Percentiles rank a stretch among this genome's conserved stretches.
Conservation (phyloP, 2,329 filamentous ascomycete species). For the Neonectria coccinea region DNA sequence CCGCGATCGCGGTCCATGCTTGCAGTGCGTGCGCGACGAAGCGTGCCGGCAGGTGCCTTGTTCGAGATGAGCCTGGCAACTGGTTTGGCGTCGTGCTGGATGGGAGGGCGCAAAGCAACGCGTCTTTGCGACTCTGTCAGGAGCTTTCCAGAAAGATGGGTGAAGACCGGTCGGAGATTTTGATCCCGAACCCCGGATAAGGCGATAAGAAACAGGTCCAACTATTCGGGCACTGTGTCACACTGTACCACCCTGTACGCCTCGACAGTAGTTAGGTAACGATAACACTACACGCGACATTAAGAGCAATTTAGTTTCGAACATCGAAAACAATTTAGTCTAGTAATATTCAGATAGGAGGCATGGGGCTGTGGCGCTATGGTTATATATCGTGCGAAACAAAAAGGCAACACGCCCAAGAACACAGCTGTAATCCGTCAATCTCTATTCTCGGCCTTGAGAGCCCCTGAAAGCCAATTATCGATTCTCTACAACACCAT, state of each 20-base stretch:
- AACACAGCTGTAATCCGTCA: not conserved
- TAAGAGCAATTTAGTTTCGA: conserved; percentile 4
- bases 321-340: not conserved
- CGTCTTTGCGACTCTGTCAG: conserved; percentile 35
- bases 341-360: not conserved
- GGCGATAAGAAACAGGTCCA: conserved; percentile 37
- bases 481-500: conserved; percentile 12
- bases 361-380: not conserved
- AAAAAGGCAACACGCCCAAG: not conserved
- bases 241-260: conserved; percentile 7
- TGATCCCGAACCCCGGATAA: conserved; percentile 37
- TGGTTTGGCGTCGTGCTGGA: conserved; percentile 15
- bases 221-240: not conserved
- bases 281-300: not conserved
- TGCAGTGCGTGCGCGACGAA: conserved; percentile 16
- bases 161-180: conserved; percentile 40
- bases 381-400: not conserved
- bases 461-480: conserved; percentile 1
- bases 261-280: not conserved
- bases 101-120: conserved; percentile 37
- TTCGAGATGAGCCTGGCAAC: conserved; percentile 6
- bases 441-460: not conserved
- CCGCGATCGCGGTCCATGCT: conserved; percentile 55
- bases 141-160: conserved; percentile 22
- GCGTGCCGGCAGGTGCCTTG: conserved; percentile 28